Base-by-base conservation (phyloP, 2,329 filamentous ascomycete genomes). In the Colletotrichum cereale region DNA sequence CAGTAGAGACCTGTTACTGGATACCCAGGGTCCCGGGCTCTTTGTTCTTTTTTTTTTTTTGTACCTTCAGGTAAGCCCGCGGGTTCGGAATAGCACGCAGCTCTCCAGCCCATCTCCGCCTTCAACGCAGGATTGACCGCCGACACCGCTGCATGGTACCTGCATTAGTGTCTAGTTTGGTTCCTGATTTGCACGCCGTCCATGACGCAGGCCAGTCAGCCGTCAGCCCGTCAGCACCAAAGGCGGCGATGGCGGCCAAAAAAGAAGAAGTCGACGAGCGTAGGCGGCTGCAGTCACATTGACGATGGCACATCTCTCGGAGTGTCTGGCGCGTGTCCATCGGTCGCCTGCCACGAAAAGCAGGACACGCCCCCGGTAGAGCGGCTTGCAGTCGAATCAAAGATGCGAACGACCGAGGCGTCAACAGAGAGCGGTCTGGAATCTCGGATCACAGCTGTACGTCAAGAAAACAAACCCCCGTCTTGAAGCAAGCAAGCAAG, bases 1-100 rank as follows among this genome's bases (percentile, higher is more conserved):
- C 60, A 16, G 26, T 36, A 31, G 53, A 40, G 24, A 63, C 53
- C 36, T 47, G 26, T 47, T 40, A 56, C 55, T 61, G 42, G 38
- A 26, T 29, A n/a, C 36, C n/a, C 24, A 21, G 38, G 36, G 47
- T 48, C 24, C 48, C 53, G 65, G 58, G n/a, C 53, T 64, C 38
- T 67, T 60, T 69, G 55, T 68, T 71, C 56, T 69, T 63, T 64
- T 31, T 67, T 60, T 69, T 55, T 68, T 71, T 60, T 69, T 63
- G 52, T 56, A 18, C n/a, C 29, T 62, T 36, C 40, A 36, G 26
- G 48, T 36, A 55, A 44, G 26, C 48, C 57, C 42, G 44, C 42
- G 31, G 34, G 21, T 26, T 42, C 31, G 57, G 18, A 47, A 66
- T 52, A 38, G 55, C 29, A 50, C 50, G 40, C 42, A 50, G 63